Evolutionary conservation across 306 rosid genomes (phyloP).

Genomic region (Luffa acutangula): DNA sequence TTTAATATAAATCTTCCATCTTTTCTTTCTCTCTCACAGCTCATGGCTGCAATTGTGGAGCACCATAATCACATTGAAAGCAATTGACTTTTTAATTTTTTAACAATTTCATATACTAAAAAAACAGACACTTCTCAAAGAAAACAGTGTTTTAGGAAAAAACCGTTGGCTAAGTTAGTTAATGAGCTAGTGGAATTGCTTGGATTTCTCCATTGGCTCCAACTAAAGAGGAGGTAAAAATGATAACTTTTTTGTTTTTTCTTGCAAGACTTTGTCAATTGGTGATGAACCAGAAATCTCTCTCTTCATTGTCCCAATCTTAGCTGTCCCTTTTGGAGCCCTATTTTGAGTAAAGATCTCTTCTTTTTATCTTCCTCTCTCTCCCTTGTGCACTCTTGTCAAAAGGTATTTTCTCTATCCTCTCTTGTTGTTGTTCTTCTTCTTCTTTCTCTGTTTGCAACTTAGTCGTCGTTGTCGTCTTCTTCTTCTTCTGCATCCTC

Average conservation of each 20-base stretch:
- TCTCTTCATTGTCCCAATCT: constrained; percentile 25
- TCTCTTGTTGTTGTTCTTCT: not conserved
- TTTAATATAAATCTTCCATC: not conserved
- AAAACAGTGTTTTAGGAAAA: not conserved
- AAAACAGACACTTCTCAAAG: not conserved
- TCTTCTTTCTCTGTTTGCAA: not conserved
- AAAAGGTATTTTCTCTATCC: constrained; percentile 25
- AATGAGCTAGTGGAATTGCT: constrained; percentile 29
- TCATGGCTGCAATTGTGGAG: not conserved
- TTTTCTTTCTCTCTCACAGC: not conserved
- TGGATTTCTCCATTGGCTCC: constrained; percentile 28
- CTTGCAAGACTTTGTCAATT: constrained; percentile 21
- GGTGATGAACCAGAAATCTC: constrained; percentile 15
- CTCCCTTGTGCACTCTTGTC: constrained; percentile 26
- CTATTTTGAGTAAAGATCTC: constrained; percentile 31
- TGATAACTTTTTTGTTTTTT: not conserved
- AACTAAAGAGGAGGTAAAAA: constrained; percentile 14
- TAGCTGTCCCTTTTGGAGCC: constrained; percentile 25
- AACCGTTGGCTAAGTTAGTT: constrained; percentile 10
- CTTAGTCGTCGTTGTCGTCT: not conserved
- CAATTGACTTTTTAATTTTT: not conserved
- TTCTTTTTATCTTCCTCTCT: constrained; percentile 14
- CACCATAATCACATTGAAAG: not conserved
- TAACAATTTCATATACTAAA: not conserved
- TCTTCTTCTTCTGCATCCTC: constrained; percentile 1